Evolutionary conservation across 1,284 basidiomycete genomes (phyloP).

Genomic region (Porphyrellus sp.): DNA sequence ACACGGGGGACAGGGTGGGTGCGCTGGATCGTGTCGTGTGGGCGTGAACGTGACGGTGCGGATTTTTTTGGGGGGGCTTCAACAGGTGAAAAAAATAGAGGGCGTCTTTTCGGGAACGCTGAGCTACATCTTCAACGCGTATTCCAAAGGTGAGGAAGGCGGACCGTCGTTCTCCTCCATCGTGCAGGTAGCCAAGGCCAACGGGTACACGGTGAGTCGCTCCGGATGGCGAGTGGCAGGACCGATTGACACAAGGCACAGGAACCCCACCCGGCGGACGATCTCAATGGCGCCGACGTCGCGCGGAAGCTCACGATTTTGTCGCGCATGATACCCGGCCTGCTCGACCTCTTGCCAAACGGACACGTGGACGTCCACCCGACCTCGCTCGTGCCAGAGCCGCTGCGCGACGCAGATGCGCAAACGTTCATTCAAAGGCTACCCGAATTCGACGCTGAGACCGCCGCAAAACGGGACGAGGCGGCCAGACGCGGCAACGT

Average conservation of each 20-base stretch:
- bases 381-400: conserved; percentile 80
- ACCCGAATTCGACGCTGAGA: conserved; percentile 82
- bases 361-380: conserved; percentile 84
- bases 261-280: conserved; percentile 97
- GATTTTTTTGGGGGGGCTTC: not conserved
- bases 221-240: not conserved
- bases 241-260: conserved; percentile 31
- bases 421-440: conserved; percentile 82
- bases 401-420: conserved; percentile 69
- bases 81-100: conserved; percentile 73
- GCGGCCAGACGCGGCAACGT: conserved; percentile 81
- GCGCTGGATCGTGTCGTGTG: not conserved
- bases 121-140: conserved; percentile 99
- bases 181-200: conserved; percentile 84
- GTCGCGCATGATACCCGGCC: conserved; percentile 67
- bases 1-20: conserved; percentile 85
- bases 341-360: conserved; percentile 54
- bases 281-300: conserved; percentile 95
- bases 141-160: conserved; percentile 61
- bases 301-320: conserved; percentile 96
- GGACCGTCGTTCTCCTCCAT: conserved; percentile 83
- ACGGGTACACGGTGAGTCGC: conserved; percentile 81
- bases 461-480: conserved; percentile 71
- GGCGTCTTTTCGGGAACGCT: conserved; percentile 94
- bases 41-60: not conserved